phyloP scores from a whole-genome alignment of 1,284 basidiomycete genomes.

The Lignosus rhinocerotis region DNA sequence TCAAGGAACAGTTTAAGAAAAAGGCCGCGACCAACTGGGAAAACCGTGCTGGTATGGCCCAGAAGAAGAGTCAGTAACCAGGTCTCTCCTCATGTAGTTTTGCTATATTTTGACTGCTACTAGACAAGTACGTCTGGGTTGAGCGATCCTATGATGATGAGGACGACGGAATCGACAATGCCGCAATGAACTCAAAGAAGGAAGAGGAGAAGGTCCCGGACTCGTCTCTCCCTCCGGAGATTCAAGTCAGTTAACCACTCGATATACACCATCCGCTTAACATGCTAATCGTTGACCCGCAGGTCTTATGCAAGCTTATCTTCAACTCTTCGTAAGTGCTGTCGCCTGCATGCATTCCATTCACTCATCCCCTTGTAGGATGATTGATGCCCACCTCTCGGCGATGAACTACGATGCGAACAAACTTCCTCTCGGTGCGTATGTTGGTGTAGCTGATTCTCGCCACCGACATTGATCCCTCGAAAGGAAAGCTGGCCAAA shows the following conservation, averaged over 20 bases:
- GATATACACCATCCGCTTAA: background rate
- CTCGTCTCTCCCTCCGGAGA: constrained; percentile 44
- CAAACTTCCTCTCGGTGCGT: constrained; percentile 61
- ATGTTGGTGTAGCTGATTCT: background rate
- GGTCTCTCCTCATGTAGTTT: background rate
- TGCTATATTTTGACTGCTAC: background rate
- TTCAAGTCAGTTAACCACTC: constrained; percentile 42
- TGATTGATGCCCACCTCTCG: constrained; percentile 59
- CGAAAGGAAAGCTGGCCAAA: constrained; percentile 55
- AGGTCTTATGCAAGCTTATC: constrained; percentile 56
- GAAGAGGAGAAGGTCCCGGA: constrained; percentile 46
- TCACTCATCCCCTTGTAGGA: constrained; percentile 31
- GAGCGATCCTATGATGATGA: constrained; percentile 55
- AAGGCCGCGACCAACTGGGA: constrained; percentile 59
- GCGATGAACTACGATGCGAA: constrained; percentile 73
- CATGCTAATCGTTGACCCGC: background rate
- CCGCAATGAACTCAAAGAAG: constrained; percentile 34
- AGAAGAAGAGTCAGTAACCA: constrained; percentile 47
- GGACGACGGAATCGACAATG: constrained; percentile 35
- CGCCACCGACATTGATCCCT: background rate
- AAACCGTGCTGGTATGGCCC: constrained; percentile 51
- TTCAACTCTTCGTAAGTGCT: constrained; percentile 49
- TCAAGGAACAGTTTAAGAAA: constrained; percentile 62
- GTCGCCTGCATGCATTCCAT: background rate
- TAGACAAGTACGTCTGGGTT: constrained; percentile 64